Base-by-base conservation (phyloP, 768 basidiomycete species). In the Panellus pusillus region DNA sequence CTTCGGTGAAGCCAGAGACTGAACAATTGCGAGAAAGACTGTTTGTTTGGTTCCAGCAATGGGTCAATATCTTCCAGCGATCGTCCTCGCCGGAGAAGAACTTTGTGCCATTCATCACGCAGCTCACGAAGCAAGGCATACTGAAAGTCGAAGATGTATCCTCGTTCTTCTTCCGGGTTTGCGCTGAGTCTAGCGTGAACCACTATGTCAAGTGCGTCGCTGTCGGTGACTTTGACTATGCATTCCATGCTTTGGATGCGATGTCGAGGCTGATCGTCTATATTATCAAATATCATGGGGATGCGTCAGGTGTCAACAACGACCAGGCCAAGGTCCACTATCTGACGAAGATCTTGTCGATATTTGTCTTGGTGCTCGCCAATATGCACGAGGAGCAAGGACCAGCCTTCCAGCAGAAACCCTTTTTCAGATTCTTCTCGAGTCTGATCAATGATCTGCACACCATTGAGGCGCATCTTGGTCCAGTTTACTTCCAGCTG, bases 211-310 rank as follows among this genome's bases (percentile, higher is more conserved):
- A 91, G 68, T 85, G 82, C 61, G 72, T 87, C 32, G 79, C 86
- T 20, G 75, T 83, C 9, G 86, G 88, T 41, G 89, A 93, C 63
- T 82, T 79, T 57, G 82, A 82, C 32, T 82, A 83, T 52, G 84
- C 91, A 19, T 98, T 95, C 77, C 93, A 92, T 67, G 90, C 93
- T 14, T 77, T 98, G 63, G 97, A 99, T 70, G 94, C 97, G 1
- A 85, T 98, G 78, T 93, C 96, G 35, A 84, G 93, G 59, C 78
- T 99, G 56, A 92, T 99, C 60, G 90, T 93, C 32, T 93, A 97
- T 71, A 95, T 99, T 73, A 94, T 98, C 82, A 98, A 98, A 76
- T 98, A 98, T 69, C 96, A 98, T 62, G 97, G 95, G 11, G 97
- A 99, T 72, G 91, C 94, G 24, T 85, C 89, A 12, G 93, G 91